Conservation (phyloP, 2,329 filamentous ascomycete genomes). For the Zymoseptoria crescenta region DNA sequence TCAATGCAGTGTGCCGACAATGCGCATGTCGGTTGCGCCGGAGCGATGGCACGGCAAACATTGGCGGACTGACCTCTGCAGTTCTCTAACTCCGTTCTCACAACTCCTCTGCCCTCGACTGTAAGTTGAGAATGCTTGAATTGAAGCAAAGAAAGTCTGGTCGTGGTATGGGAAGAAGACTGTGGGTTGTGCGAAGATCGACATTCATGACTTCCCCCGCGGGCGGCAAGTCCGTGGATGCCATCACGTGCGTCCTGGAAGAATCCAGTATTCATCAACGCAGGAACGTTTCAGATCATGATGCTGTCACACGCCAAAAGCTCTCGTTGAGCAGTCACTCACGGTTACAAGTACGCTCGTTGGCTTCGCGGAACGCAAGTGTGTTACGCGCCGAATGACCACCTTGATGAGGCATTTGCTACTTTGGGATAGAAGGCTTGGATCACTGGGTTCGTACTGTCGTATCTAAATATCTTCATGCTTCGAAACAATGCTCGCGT, state of each 20-base stretch:
- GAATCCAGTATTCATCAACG: too few relatives aligned
- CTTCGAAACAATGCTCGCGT: background rate
- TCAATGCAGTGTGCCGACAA: constrained; percentile 1
- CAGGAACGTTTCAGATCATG: background rate
- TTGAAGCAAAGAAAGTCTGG: constrained; percentile 6
- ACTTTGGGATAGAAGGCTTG: background rate
- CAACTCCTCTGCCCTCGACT: constrained; percentile 5
- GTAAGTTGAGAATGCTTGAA: background rate
- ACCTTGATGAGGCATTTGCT: background rate
- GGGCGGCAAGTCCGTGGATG: background rate
- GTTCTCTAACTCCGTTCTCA: constrained; percentile 3
- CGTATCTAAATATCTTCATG: background rate
- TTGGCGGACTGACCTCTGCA: background rate
- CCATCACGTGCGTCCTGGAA: background rate
- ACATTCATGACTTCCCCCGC: background rate
- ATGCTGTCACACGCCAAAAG: background rate
- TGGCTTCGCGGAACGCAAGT: background rate
- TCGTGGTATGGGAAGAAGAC: background rate
- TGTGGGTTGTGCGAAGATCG: background rate
- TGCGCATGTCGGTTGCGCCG: background rate
- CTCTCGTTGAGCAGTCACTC: too few relatives aligned
- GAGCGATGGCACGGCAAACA: background rate
- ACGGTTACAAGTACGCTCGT: background rate
- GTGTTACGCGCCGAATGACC: background rate
- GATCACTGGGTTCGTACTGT: background rate